Conservation (phyloP, 495 filamentous ascomycete genomes). For the Neurospora sp. region DNA sequence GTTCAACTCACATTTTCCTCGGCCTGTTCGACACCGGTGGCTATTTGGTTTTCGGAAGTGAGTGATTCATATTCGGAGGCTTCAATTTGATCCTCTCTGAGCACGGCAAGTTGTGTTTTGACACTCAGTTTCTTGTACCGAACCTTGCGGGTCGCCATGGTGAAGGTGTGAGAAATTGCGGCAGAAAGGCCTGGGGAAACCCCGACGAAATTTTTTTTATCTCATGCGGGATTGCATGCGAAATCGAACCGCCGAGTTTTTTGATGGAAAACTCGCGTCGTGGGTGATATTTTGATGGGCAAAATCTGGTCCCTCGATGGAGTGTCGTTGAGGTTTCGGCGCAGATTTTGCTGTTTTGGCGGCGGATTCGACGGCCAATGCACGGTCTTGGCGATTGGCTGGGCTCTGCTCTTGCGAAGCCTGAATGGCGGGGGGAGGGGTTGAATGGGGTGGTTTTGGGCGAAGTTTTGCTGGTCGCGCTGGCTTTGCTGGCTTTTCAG, state of each 20-base stretch:
- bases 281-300: slow-evolving; percentile 49
- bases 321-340: slow-evolving; percentile 53
- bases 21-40: slow-evolving; percentile 90
- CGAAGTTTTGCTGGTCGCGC: background rate
- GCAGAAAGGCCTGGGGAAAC: slow-evolving; percentile 37
- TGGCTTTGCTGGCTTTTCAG: background rate
- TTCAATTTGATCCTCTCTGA: slow-evolving; percentile 86
- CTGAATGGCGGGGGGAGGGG: background rate
- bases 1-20: slow-evolving; percentile 85
- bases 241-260: slow-evolving; percentile 46
- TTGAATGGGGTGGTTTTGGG: background rate
- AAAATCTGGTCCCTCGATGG: slow-evolving; percentile 46
- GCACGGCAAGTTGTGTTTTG: slow-evolving; percentile 74
- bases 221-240: slow-evolving; percentile 44
- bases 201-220: slow-evolving; percentile 33
- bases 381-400: slow-evolving; percentile 21
- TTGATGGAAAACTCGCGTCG: slow-evolving; percentile 39
- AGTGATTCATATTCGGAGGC: slow-evolving; percentile 50
- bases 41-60: slow-evolving; percentile 56
- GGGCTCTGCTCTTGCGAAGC: background rate
- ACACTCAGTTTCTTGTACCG: slow-evolving; percentile 86
- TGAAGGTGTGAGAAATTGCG: slow-evolving; percentile 33
- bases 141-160: slow-evolving; percentile 61
- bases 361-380: slow-evolving; percentile 15
- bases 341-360: slow-evolving; percentile 37